Evolutionary conservation across 1,139 yeast species (phyloP), one percentile per base, ranked within the genome.

Genomic region (Yueomyces sp.): DNA sequence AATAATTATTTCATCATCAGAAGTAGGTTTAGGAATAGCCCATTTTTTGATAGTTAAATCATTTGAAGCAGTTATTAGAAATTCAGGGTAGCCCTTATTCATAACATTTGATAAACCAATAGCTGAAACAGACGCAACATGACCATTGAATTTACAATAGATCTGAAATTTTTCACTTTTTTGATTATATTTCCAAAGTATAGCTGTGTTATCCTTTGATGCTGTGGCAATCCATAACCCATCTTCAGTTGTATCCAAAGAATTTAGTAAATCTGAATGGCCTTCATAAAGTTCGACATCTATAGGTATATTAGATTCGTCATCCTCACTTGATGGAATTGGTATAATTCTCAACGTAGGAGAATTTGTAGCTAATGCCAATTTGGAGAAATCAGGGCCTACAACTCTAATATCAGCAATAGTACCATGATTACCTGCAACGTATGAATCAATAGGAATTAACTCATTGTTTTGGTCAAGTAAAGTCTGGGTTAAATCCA

Each of bases 361-460:
- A 0, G 97, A 83, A 62, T 91, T 91, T 9, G 98, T 89, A 2
- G 97, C 96, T 52, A 91, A 65, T 2, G 95, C 96, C 41, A 89
- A 61, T 32, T 62, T 55, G 37, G 72, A 62, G 38, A 66, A 62
- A 9, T 68, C 62, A 6, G 86, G 84, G 0, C 93, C 94, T 36
- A 80, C 82, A 55, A 78, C 81, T 50, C 76, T 73, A 63, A 86
- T 73, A 56, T 86, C 98, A 6, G 96, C 95, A 54, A 91, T 80
- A 34, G 93, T 93, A 47, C 96, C 97, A 62, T 91, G 96, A 60
- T 89, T 87, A 53, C 97, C 97, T 1, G 96, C 94, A 50, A 87
- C 70, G 39, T 78, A 69, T 43, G 76, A 69, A 8, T 63, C 51
- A 3, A 75, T 58, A 8, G 73, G 69, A 7, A 83, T 62, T 19